A percentile compares a stretch with the other conserved stretches of the same genome.
These are phyloP conservation scores for Phytophthora litchii DNA, from an alignment of 352 stramenopile species.

Conservation along the genomic window DNA sequence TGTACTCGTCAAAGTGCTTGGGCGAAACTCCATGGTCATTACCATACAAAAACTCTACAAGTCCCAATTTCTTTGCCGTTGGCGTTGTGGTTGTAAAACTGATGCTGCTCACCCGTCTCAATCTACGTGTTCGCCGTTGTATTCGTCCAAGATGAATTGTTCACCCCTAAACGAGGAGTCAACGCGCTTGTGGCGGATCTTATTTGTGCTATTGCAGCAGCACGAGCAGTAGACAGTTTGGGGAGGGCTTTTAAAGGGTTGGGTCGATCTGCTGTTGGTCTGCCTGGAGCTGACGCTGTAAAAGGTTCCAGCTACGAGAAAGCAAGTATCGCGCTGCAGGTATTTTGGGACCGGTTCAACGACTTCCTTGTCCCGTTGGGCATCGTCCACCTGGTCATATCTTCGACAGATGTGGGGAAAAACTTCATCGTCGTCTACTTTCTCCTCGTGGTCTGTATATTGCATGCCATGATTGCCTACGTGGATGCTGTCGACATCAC, in stretches of 20 bases:
- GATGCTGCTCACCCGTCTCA: constrained; percentile 17
- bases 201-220: constrained; percentile 29
- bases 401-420: constrained; percentile 20
- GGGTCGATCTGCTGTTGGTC: constrained; percentile 15
- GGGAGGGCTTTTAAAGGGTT: constrained; percentile 25
- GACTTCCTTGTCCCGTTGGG: constrained; percentile 35
- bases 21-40: constrained; percentile 2
- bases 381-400: constrained; percentile 36
- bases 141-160: constrained; percentile 21
- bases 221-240: constrained; percentile 30
- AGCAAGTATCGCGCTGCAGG: constrained; percentile 35
- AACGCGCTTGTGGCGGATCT: constrained; percentile 34
- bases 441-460: constrained; percentile 32
- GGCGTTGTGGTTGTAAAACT: constrained; percentile 19
- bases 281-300: constrained; percentile 17
- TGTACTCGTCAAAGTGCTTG: constrained; percentile 28
- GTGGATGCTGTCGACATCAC: constrained; percentile 38
- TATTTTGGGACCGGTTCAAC: constrained; percentile 43
- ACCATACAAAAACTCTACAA: not conserved
- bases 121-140: constrained; percentile 31
- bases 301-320: constrained; percentile 25
- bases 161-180: constrained; percentile 27
- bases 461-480: constrained; percentile 37
- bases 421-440: constrained; percentile 41
- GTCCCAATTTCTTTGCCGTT: constrained; percentile 22